Evolutionary conservation across 768 basidiomycete species (phyloP), one percentile per base, ranked within the genome.

Genomic region (Suillus subaureus): DNA sequence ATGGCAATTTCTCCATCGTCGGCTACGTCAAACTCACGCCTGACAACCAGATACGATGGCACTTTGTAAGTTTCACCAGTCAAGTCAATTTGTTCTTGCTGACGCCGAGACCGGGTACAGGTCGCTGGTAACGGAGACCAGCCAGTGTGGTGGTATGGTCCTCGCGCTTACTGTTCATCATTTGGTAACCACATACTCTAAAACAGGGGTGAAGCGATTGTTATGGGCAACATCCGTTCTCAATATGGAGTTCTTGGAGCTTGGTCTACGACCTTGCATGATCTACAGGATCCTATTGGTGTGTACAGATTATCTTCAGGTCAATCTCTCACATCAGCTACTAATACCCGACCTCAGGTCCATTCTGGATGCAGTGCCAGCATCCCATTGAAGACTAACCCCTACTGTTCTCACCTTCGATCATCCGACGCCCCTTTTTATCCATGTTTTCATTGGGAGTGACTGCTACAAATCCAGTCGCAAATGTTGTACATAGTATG

Each of bases 201-300:
- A 37, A 35, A 45, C 64, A 90, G 89, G 69, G 87, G 83, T n/a
- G 82, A 86, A 43, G 89, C 83, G 40, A 75, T 91, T 26, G 87
- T 89, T 64, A 65, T 91, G 16, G 89, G 91, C 18, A 85, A 81
- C 1, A 69, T 89, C 21, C 82, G 86, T 18, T 90, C 90, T 4
- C 75, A 76, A 9, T 87, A 78, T 72, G 90, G 90, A 21, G 80
- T 87, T 2, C 71, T 91, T 8, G 90, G 83, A 8, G 51, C 77
- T 11, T 85, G 85, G 84, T 84, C 84, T 7, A 85, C 84, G 2
- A 70, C 80, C 7, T 76, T 78, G 31, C 84, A 85, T 60, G 82
- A 85, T n/a, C 56, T 61, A 4, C 75, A 79, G 39, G 84, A 85
- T 68, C 84, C 84, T 0, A 78, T 85, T 49, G 84, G 84, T 84